Base-by-base conservation (phyloP, 106 monocot species). In the Hemerocallis citrina region DNA sequence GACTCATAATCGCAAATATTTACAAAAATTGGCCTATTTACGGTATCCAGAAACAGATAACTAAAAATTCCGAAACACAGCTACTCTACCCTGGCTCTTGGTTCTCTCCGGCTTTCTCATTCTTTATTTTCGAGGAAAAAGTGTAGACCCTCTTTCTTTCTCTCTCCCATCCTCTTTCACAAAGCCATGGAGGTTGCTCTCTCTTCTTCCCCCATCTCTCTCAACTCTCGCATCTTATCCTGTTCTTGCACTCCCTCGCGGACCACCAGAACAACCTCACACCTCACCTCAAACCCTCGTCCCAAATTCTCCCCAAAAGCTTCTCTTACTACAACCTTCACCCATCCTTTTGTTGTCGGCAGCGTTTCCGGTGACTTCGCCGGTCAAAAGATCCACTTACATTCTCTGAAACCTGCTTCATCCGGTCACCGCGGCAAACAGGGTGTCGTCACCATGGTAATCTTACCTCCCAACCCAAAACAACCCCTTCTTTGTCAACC, bases 401-500 rank as follows among this genome's bases (percentile, higher is more conserved):
- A 77, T 1, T 72, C 65, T 2, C 42, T 79, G 33, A 34, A 37
- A 11, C 66, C 50, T 22, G 41, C 52, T 3, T 5, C 48, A 3
- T 14, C 64, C 23, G 74, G 79, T 7, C 68, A 65, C 64, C 42
- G 70, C 4, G 74, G 68, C 28, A 88, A 77, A 54, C 69, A 76
- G 39, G 82, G 83, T 2, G 88, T 80, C 57, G 80, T 89, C 52
- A 89, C 88, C 32, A 89, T 89, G 88, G 88, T 89, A 77, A 24
- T 34, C 52, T 72, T 59, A 29, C 28, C 28, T 24, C 47, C 5
- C 17, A 5, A 42, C 2, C 10, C 2, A 42, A 42, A 7, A 42
- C 10, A 55, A 32, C 14, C 14, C 16, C 9, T 3, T 6, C 33
- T 3, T 58, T 37, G 34, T 36, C 12, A 6, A 2, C 23, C 7